A percentile compares a stretch with the other conserved stretches of the same genome.
These are phyloP conservation scores for Lichtheimia corymbifera DNA, from an alignment of 371 early-diverging fungal species.

Conservation along the genomic window DNA sequence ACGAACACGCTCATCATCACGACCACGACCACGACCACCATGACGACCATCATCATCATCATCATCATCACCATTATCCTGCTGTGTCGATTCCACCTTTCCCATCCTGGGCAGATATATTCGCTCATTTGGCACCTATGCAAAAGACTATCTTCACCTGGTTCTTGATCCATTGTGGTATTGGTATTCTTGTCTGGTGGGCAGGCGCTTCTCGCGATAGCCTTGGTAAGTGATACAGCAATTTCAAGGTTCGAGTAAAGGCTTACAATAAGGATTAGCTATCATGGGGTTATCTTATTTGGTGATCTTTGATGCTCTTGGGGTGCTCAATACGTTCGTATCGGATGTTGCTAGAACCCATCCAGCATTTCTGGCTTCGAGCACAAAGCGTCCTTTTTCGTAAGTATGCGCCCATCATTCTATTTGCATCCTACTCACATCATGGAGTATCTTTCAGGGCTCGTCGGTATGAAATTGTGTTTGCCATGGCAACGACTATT, in stretches of 20 bases:
- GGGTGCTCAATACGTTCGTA: conserved; percentile 56
- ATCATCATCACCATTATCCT: conserved; percentile 41
- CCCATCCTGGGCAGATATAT: conserved; percentile 46
- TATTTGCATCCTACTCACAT: neutral
- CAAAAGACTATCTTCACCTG: conserved; percentile 68
- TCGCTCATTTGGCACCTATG: conserved; percentile 46
- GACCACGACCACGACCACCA: conserved; percentile 26
- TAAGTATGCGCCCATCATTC: conserved; percentile 19
- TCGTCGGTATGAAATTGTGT: conserved; percentile 60
- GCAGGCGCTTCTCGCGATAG: conserved; percentile 54
- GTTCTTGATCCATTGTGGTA: conserved; percentile 46
- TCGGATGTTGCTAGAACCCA: conserved; percentile 55
- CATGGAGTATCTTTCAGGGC: conserved; percentile 30
- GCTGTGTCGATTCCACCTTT: conserved; percentile 35
- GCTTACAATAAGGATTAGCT: conserved; percentile 21
- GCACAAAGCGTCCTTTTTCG: conserved; percentile 65
- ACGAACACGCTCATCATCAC: conserved; percentile 20
- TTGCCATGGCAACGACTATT: conserved; percentile 60
- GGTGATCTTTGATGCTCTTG: conserved; percentile 66
- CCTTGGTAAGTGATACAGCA: conserved; percentile 37
- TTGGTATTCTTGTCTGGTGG: conserved; percentile 55
- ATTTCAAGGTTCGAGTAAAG: neutral
- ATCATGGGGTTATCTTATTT: conserved; percentile 57
- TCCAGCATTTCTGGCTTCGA: conserved; percentile 44
- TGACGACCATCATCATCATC: conserved; percentile 30